phyloP scores from a whole-genome alignment of 352 stramenopile species.

The Globisporangium perplexum region DNA sequence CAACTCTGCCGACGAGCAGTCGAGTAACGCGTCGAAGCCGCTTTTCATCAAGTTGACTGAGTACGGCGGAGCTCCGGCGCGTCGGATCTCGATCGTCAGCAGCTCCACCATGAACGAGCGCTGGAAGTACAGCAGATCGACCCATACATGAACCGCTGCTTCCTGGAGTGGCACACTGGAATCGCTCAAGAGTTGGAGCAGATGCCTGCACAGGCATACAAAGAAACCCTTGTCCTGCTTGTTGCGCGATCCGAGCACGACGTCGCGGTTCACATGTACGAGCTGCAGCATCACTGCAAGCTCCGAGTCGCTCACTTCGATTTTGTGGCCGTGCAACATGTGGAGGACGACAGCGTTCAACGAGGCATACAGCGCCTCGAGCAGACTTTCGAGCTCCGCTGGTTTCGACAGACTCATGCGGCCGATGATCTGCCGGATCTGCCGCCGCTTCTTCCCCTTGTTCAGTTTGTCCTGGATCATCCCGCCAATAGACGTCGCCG shows the following conservation, averaged over 20 bases:
- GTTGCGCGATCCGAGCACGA: constrained; percentile 46
- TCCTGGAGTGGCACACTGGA: constrained; percentile 37
- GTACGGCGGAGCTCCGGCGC: constrained; percentile 39
- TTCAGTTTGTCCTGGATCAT: constrained; percentile 49
- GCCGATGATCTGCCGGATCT: constrained; percentile 41
- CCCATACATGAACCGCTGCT: constrained; percentile 48
- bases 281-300: constrained; percentile 47
- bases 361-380: constrained; percentile 40
- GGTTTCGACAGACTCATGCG: constrained; percentile 46
- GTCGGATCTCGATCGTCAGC: constrained; percentile 60
- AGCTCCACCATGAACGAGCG: constrained; percentile 39
- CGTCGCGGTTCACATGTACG: constrained; percentile 50
- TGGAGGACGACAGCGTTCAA: constrained; percentile 63
- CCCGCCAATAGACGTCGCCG: constrained; percentile 32
- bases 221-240: constrained; percentile 59
- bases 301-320: constrained; percentile 42
- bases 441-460: constrained; percentile 46
- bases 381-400: constrained; percentile 41
- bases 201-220: constrained; percentile 50
- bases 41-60: constrained; percentile 79
- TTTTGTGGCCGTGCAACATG: constrained; percentile 44
- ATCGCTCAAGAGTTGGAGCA: constrained; percentile 45
- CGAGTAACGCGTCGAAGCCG: constrained; percentile 57
- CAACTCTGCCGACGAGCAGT: constrained; percentile 18
- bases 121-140: constrained; percentile 66